phyloP scores from a whole-genome alignment of 2,329 filamentous ascomycete species.

The Penicillium sp. region DNA sequence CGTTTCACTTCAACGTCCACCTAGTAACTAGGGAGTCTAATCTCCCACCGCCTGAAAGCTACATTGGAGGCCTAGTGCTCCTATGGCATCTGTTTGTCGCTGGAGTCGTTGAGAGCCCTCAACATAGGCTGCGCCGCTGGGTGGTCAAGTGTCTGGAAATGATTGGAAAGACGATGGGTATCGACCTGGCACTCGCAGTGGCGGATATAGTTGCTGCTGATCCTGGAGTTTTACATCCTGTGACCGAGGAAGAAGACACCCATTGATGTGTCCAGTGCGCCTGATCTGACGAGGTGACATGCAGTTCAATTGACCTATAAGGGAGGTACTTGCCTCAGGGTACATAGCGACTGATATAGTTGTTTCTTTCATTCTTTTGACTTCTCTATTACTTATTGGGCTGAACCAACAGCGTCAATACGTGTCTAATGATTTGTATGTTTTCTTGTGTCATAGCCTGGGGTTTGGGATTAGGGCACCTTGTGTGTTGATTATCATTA shows the following conservation, averaged over 20 bases:
- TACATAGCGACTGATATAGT: neutral
- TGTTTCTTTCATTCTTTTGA: neutral
- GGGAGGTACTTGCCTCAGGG: conserved; percentile 2
- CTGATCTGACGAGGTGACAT: neutral
- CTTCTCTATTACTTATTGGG: neutral
- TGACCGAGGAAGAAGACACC: conserved; percentile 23
- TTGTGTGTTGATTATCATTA: neutral
- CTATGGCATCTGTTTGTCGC: conserved; percentile 43
- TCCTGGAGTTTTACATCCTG: conserved; percentile 26
- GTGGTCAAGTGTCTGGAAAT: conserved; percentile 32
- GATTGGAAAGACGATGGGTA: conserved; percentile 39
- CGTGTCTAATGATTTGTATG: neutral
- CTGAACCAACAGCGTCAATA: neutral
- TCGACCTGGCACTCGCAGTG: conserved; percentile 41
- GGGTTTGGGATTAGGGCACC: neutral
- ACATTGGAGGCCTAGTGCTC: conserved; percentile 35
- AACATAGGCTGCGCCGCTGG: conserved; percentile 34
- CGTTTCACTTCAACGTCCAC: conserved; percentile 35
- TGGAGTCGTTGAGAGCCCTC: conserved; percentile 32
- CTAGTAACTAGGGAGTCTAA: conserved; percentile 13
- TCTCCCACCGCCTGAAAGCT: conserved; percentile 28
- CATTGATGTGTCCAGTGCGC: conserved; percentile 4
- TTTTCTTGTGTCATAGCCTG: neutral
- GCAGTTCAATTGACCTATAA: neutral
- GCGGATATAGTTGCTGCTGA: conserved; percentile 34